These are phyloP conservation scores for Dacryopinax primogenitus DNA, from an alignment of 768 basidiomycete species.

Conservation along the genomic window DNA sequence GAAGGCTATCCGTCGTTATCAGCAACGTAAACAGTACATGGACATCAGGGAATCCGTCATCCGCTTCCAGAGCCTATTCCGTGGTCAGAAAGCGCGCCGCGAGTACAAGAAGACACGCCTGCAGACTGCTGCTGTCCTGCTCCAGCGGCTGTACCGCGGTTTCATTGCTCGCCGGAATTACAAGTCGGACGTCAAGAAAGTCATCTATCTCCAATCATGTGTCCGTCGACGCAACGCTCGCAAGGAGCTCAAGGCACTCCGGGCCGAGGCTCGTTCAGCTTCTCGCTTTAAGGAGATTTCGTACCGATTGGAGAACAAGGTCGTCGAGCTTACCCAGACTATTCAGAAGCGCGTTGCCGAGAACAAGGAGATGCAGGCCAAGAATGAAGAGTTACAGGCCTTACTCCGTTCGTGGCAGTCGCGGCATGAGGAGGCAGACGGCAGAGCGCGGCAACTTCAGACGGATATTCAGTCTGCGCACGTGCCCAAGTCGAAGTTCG, in stretches of 20 bases:
- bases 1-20: constrained; percentile 50
- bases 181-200: constrained; percentile 49
- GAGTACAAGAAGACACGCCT: constrained; percentile 45
- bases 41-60: constrained; percentile 49
- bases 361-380: constrained; percentile 72
- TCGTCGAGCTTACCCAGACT: constrained; percentile 91
- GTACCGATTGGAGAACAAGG: constrained; percentile 95
- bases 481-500: constrained; percentile 54
- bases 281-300: constrained; percentile 98
- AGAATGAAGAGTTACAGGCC: constrained; percentile 65
- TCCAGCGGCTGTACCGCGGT: constrained; percentile 82
- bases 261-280: constrained; percentile 87
- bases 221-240: constrained; percentile 78
- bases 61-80: constrained; percentile 69
- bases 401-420: constrained; percentile 75
- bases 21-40: constrained; percentile 60
- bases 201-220: constrained; percentile 84
- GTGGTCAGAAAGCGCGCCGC: constrained; percentile 58
- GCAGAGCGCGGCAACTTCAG: constrained; percentile 59
- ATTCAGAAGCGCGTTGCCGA: constrained; percentile 83
- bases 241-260: constrained; percentile 69
- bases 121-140: constrained; percentile 46
- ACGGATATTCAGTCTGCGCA: constrained; percentile 56
- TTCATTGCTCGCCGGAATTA: constrained; percentile 43
- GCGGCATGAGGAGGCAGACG: constrained; percentile 77